These are phyloP conservation scores for Endothia cerciana DNA, from an alignment of 2,329 filamentous ascomycete species.

Conservation along the genomic window DNA sequence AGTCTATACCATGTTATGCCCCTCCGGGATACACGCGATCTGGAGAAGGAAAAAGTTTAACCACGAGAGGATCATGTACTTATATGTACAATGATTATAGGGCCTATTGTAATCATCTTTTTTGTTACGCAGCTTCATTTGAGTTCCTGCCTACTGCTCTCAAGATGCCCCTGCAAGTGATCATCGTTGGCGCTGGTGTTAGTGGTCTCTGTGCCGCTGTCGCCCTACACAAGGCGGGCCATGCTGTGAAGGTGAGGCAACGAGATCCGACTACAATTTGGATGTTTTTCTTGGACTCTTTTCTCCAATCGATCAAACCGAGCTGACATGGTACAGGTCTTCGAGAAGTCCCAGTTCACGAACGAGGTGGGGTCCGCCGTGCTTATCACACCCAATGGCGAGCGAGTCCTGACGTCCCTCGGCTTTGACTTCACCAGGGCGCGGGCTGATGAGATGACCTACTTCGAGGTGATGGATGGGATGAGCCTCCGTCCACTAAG, in stretches of 20 bases:
- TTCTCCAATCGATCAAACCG: neutral
- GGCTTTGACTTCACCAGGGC: constrained; percentile 37
- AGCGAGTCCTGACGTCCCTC: constrained; percentile 33
- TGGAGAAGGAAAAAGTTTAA: too few relatives aligned
- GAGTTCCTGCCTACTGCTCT: too few relatives aligned
- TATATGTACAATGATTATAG: too few relatives aligned
- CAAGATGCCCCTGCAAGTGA: constrained; percentile 33
- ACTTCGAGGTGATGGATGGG: constrained; percentile 33
- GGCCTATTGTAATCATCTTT: too few relatives aligned
- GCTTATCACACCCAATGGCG: constrained; percentile 37
- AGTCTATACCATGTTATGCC: too few relatives aligned
- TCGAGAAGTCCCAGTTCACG: constrained; percentile 37
- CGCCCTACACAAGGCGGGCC: constrained; percentile 34
- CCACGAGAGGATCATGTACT: too few relatives aligned
- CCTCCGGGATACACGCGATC: too few relatives aligned
- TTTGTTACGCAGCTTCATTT: too few relatives aligned
- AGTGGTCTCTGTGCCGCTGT: constrained; percentile 38
- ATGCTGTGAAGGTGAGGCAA: constrained; percentile 35
- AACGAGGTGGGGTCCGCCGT: constrained; percentile 38
- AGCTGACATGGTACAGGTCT: constrained; percentile 30
- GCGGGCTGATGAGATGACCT: constrained; percentile 31
- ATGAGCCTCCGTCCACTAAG: constrained; percentile 30
- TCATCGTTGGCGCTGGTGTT: constrained; percentile 39
- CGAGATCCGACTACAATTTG: neutral
- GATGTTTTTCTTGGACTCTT: neutral